Evolutionary conservation across 805 yeast genomes (phyloP), one percentile per base, ranked within the genome.

Genomic region (Metschnikowia aberdeeniae): DNA sequence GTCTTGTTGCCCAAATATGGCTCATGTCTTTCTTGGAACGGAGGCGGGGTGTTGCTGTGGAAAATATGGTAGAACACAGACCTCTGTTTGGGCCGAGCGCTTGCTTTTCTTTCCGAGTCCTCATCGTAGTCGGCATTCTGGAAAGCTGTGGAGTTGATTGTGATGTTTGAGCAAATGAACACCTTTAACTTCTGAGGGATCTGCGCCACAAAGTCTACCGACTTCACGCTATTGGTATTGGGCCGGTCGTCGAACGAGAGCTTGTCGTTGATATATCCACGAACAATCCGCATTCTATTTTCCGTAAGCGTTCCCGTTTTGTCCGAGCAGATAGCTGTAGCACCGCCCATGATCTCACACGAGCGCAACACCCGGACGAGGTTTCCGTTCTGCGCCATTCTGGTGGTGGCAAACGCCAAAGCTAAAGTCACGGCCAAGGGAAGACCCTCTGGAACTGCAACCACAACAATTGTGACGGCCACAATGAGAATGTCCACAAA

Each of bases 311-410:
- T 93, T 48, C 99, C 99, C 0, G 99, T 93, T 64, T 93, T 68
- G 69, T 93, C 99, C 0, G 97, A 89, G 66, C 99, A 93, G 42
- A 93, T 76, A 4, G 97, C 93, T 11, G 98, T 93, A 1, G 97
- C 99, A 38, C 96, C 89, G 35, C 99, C 99, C 98, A 93, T 92
- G 13, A 97, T 93, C 67, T 93, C 99, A 76, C 99, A 93, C 37
- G 95, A 84, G 59, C 83, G 84, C 54, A 93, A 73, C 8, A 89
- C 95, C 57, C 99, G 81, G n/a, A 93, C 99, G 58, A 93, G 73
- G 62, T 92, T 92, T 52, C 95, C 95, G 63, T 93, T 97, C 63
- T 86, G 86, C 17, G 96, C 89, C 99, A 93, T 93, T 66, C 98
- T 79, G 8, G 97, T 90, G 2, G 99, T 93, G 2, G 99, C 99